Evolutionary conservation across 441 rosid species (phyloP), one percentile per base, ranked within the genome.

Genomic region (Lepidium campestre): DNA sequence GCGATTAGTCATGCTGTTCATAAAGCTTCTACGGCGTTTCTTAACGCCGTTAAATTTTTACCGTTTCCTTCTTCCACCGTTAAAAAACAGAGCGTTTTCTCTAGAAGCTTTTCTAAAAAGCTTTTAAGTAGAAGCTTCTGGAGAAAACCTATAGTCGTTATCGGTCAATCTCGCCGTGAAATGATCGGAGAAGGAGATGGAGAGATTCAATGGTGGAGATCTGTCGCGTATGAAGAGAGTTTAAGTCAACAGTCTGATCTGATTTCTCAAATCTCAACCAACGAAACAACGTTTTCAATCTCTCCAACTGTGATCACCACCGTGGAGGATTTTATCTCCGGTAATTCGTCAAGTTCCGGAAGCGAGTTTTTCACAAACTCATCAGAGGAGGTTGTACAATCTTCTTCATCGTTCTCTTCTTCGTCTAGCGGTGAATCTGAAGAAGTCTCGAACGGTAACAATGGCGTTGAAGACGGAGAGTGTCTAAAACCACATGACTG

Each of bases 21-120:
- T 19, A 87, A 74, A 77, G 92, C 89, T 14, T 86, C 96, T 0
- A 68, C 67, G 17, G 87, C 82, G 63, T 74, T 91, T 57, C 75
- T 85, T 55, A 79, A 72, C 57, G 95, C 91, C 41, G 80, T 88
- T 45, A 91, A 83, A 72, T 61, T 77, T 5, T 77, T 86, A 8
- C 86, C 85, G 5, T 77, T 85, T 25, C 78, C 73, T 27, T 75
- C 86, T 18, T 19, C 60, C 50, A 18, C 45, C 41, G 76, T 65
- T 70, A 74, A 81, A 10, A 77, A 57, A 70, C 62, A 48, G 13
- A 8, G 65, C 17, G 52, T 71, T 61, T 67, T 84, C 18, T 77
- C 83, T 1, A 65, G 76, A 67, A 79, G 82, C 74, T 59, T 86
- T 34, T 82, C 91, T 11, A 66, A 66, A 66, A 14, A 72, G 17